A percentile compares a stretch with the other conserved stretches of the same genome.
phyloP scores from a whole-genome alignment of 441 rosid genomes.

The Populus tomentosa region DNA sequence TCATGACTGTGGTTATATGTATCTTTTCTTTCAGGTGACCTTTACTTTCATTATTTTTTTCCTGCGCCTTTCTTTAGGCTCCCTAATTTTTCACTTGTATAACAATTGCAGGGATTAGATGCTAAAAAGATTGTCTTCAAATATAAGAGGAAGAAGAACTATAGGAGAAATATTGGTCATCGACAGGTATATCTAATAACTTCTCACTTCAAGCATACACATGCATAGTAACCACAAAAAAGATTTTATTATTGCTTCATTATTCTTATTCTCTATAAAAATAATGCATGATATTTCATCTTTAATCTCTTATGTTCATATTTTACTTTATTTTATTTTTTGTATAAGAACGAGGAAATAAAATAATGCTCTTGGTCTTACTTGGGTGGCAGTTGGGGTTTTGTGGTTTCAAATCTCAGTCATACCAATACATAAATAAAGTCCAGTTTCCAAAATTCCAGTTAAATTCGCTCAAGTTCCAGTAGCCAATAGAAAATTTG shows the following conservation, averaged over 20 bases:
- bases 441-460: not conserved
- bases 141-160: slow-evolving; percentile 91
- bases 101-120: slow-evolving; percentile 61
- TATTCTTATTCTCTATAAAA: not conserved
- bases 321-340: not conserved
- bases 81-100: not conserved
- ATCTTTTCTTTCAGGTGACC: not conserved
- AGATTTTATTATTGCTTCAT: not conserved
- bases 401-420: not conserved
- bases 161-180: slow-evolving; percentile 91
- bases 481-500: not conserved
- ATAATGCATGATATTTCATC: not conserved
- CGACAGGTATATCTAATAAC: slow-evolving; percentile 53
- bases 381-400: not conserved
- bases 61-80: not conserved
- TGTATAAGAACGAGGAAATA: not conserved
- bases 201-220: not conserved
- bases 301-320: not conserved
- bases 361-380: not conserved
- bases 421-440: not conserved
- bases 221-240: too few relatives aligned
- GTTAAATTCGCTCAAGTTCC: not conserved
- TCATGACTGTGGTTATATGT: not conserved
- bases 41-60: not conserved
- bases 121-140: slow-evolving; percentile 82